Percentiles rank a stretch among this genome's conserved stretches.
Evolutionary conservation across 164 flowering plant genomes (phyloP).

Genomic region (Tetracentron sinense): DNA sequence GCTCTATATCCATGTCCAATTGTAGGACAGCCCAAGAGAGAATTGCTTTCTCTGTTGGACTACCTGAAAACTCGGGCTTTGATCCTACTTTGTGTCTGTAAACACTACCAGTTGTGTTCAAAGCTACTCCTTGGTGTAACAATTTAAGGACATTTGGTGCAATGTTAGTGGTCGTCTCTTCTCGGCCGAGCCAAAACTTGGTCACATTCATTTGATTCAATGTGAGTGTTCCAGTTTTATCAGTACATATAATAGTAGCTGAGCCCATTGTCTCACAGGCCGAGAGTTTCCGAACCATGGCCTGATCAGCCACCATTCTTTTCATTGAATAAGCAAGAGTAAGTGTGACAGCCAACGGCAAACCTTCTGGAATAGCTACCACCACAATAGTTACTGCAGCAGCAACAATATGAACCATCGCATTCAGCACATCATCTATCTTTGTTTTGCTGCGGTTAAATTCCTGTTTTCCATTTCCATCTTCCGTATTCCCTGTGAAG

Average conservation of each 20-base stretch:
- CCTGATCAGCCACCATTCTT: constrained; percentile 39
- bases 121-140: no score
- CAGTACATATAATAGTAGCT: constrained; percentile 34
- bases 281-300: constrained; percentile 33
- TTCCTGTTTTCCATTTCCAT: constrained; percentile 43
- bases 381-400: constrained; percentile 42
- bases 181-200: no score
- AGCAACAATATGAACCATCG: constrained; percentile 25
- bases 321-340: constrained; percentile 46
- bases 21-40: not conserved
- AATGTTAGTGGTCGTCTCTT: no score
- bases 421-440: constrained; percentile 28
- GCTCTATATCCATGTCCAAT: not conserved
- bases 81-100: no score
- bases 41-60: not conserved
- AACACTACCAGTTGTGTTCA: no score
- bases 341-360: constrained; percentile 35
- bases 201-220: constrained; percentile 53
- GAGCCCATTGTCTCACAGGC: constrained; percentile 42
- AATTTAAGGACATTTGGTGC: no score
- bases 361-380: constrained; percentile 41
- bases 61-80: not conserved
- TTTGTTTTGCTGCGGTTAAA: constrained; percentile 35
- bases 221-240: constrained; percentile 54
- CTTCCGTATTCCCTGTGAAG: constrained; percentile 33